Evolutionary conservation across 2,329 filamentous ascomycete genomes (phyloP).

Genomic region (Sporothrix dimorphospora): DNA sequence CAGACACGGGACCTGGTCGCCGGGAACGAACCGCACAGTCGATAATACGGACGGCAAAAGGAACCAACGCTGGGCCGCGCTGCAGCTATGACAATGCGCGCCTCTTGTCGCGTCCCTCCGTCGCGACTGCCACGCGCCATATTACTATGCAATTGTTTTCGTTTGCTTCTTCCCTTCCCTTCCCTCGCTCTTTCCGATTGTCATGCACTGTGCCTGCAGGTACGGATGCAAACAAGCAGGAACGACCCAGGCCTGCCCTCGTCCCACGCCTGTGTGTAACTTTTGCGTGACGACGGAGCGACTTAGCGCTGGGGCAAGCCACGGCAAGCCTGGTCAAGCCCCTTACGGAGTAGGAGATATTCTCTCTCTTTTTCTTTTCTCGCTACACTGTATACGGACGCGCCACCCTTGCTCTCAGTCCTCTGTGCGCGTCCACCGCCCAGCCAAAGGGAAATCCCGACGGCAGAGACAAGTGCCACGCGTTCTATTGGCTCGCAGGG

Average conservation of each 20-base stretch:
- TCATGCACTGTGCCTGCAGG: slow-evolving; percentile 8
- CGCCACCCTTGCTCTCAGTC: neutral
- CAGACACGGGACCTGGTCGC: neutral
- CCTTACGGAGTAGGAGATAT: neutral
- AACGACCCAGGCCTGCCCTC: slow-evolving; percentile 9
- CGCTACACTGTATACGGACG: slow-evolving; percentile 23
- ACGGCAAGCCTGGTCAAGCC: neutral
- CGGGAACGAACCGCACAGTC: slow-evolving; percentile 8
- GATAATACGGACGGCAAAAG: neutral
- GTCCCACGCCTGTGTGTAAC: neutral
- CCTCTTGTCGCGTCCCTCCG: neutral
- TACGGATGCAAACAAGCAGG: neutral
- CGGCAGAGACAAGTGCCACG: slow-evolving; percentile 16
- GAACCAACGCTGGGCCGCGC: neutral
- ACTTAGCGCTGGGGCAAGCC: neutral
- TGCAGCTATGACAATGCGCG: neutral
- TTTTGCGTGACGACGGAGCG: slow-evolving; percentile 5
- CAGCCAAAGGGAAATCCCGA: slow-evolving; percentile 23
- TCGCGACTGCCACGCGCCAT: neutral
- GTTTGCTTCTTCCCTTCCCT: neutral
- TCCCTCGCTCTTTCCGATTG: slow-evolving; percentile 12
- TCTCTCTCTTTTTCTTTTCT: neutral
- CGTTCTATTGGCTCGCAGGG: slow-evolving; percentile 17
- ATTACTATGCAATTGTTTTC: neutral
- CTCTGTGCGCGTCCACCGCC: slow-evolving; percentile 3